These are phyloP conservation scores for Gaeumannomyces sp. DNA, from an alignment of 2,329 filamentous ascomycete species.

Conservation along the genomic window DNA sequence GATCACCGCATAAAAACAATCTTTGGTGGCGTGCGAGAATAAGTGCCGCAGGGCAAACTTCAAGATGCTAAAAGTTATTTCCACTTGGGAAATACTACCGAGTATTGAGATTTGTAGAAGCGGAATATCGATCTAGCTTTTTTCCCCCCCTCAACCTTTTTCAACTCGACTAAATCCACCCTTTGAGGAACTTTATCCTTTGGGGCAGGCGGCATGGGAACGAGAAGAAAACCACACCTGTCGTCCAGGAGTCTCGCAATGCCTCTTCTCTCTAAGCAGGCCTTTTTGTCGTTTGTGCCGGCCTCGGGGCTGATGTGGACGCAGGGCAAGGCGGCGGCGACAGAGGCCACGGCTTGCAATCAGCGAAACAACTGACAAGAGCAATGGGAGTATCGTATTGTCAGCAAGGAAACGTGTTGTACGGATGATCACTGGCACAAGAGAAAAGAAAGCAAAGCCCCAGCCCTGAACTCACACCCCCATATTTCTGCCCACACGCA, in stretches of 20 bases:
- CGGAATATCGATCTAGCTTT: too few relatives aligned
- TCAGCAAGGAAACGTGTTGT: not conserved
- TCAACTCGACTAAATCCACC: too few relatives aligned
- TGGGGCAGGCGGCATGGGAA: not conserved
- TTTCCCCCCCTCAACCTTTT: too few relatives aligned
- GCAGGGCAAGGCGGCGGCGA: constrained; percentile 5
- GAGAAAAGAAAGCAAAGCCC: not conserved
- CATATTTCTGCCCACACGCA: constrained; percentile 7
- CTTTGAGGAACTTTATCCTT: too few relatives aligned
- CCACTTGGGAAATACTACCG: too few relatives aligned
- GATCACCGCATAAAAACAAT: not conserved
- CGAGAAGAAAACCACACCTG: not conserved
- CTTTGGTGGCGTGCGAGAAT: not conserved
- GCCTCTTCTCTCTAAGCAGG: not conserved
- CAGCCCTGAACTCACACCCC: not conserved
- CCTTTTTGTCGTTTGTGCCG: not conserved
- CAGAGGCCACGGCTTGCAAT: constrained; percentile 10
- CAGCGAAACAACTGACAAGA: constrained; percentile 3
- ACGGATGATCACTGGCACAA: not conserved
- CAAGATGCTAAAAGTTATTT: not conserved
- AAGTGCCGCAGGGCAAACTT: not conserved
- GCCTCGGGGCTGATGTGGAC: not conserved
- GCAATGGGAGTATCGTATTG: not conserved
- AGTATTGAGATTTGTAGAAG: too few relatives aligned
- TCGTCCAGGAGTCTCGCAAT: not conserved